Percentiles rank a stretch among this genome's conserved stretches.
Conservation (phyloP, 352 stramenopile genomes). For the Blastocystis hominis region DNA sequence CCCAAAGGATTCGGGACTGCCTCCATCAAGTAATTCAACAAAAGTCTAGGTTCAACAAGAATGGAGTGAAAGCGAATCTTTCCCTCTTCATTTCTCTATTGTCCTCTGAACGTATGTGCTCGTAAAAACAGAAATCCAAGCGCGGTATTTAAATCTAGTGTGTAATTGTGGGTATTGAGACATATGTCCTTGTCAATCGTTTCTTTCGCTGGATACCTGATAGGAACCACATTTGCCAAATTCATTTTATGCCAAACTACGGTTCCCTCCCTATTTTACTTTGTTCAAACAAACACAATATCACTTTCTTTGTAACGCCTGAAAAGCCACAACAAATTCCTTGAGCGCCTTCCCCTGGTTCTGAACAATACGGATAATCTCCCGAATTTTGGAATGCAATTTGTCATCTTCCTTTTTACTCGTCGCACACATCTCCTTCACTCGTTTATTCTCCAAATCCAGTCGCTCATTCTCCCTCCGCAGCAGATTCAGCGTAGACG, state of each 20-base stretch:
- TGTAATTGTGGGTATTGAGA: no score
- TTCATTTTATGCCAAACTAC: no score
- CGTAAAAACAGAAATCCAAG: no score
- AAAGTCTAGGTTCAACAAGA: neutral
- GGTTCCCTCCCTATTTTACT: neutral
- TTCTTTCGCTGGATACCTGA: no score
- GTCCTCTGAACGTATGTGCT: no score
- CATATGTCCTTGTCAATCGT: no score
- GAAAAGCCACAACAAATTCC: constrained; percentile 29
- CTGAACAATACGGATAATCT: constrained; percentile 42
- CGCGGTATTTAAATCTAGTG: no score
- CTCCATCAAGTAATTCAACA: neutral
- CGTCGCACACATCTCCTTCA: neutral
- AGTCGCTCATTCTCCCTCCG: constrained; percentile 38
- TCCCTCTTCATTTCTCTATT: no score
- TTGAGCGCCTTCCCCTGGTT: constrained; percentile 44
- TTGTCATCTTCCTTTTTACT: neutral
- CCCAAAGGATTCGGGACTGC: neutral
- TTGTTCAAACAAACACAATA: neutral
- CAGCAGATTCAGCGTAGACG: constrained; percentile 28
- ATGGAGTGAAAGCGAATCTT: no score
- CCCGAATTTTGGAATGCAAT: neutral
- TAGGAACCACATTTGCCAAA: no score
- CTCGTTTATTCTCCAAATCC: constrained; percentile 13
- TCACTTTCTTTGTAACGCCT: constrained; percentile 16